A percentile compares a stretch with the other conserved stretches of the same genome.
These are phyloP conservation scores for Colletotrichum somersetense DNA, from an alignment of 2,329 filamentous ascomycete genomes.

Conservation along the genomic window DNA sequence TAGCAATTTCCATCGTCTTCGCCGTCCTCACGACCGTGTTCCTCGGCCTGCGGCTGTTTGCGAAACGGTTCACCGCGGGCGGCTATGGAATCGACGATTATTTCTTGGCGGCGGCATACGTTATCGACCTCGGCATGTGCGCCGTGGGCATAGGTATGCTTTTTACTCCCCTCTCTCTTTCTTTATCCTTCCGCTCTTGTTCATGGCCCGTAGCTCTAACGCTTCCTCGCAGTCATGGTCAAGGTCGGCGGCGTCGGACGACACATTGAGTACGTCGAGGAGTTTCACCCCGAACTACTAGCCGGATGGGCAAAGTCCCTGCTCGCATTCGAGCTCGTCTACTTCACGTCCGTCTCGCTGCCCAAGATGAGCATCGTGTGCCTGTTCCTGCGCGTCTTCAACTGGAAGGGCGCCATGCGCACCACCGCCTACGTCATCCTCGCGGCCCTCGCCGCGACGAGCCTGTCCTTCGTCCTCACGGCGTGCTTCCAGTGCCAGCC, in stretches of 20 bases:
- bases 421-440: conserved; percentile 42
- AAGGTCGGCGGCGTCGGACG: conserved; percentile 46
- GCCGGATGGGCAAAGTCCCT: conserved; percentile 45
- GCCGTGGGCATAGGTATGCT: conserved; percentile 35
- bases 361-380: conserved; percentile 49
- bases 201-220: conserved; percentile 2
- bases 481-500: conserved; percentile 55
- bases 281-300: conserved; percentile 38
- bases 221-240: conserved; percentile 42
- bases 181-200: not conserved
- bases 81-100: conserved; percentile 38
- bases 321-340: conserved; percentile 47
- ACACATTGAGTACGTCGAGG: conserved; percentile 42
- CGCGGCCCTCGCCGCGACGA: conserved; percentile 42
- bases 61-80: conserved; percentile 36
- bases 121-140: conserved; percentile 38
- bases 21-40: conserved; percentile 34
- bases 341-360: conserved; percentile 47
- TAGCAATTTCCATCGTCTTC: conserved; percentile 44
- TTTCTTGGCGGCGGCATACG: conserved; percentile 35
- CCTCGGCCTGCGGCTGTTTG: conserved; percentile 27
- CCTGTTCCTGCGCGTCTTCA: conserved; percentile 49
- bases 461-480: conserved; percentile 43
- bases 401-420: conserved; percentile 45
- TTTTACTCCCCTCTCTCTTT: not conserved